Conservation (phyloP, 306 rosid genomes). For the Rosa multiflora region DNA sequence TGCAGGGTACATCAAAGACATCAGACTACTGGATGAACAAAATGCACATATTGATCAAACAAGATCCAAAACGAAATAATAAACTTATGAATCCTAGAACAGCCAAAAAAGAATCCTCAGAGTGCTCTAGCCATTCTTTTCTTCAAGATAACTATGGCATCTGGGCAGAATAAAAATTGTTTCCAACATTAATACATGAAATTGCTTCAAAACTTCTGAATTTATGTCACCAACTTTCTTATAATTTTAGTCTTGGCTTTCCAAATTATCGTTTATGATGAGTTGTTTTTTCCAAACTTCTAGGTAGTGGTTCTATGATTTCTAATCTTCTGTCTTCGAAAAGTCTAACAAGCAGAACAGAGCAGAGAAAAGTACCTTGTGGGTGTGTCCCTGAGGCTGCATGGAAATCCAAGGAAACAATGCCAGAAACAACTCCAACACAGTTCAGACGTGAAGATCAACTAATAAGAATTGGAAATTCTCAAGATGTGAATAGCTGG, state of each 20-base stretch:
- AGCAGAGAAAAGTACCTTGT: too few relatives aligned
- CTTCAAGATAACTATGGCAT: background rate
- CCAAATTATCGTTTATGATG: too few relatives aligned
- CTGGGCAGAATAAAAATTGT: background rate
- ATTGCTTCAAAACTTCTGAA: background rate
- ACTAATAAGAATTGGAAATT: background rate
- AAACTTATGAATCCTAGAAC: too few relatives aligned
- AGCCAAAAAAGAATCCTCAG: too few relatives aligned
- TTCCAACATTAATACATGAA: background rate
- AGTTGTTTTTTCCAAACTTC: too few relatives aligned
- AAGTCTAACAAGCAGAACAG: background rate
- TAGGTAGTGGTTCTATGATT: too few relatives aligned
- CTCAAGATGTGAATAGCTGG: background rate
- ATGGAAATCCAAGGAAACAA: too few relatives aligned
- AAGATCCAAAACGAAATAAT: too few relatives aligned
- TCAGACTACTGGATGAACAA: background rate
- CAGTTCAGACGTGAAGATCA: background rate
- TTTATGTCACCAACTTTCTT: background rate
- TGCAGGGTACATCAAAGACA: background rate
- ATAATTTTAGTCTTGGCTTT: background rate
- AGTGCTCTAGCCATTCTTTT: background rate
- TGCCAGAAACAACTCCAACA: background rate
- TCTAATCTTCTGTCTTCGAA: too few relatives aligned
- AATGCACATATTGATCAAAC: background rate
- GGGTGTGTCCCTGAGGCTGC: too few relatives aligned